These are phyloP conservation scores for Baeospora myosura DNA, from an alignment of 1,284 basidiomycete genomes.

Conservation along the genomic window DNA sequence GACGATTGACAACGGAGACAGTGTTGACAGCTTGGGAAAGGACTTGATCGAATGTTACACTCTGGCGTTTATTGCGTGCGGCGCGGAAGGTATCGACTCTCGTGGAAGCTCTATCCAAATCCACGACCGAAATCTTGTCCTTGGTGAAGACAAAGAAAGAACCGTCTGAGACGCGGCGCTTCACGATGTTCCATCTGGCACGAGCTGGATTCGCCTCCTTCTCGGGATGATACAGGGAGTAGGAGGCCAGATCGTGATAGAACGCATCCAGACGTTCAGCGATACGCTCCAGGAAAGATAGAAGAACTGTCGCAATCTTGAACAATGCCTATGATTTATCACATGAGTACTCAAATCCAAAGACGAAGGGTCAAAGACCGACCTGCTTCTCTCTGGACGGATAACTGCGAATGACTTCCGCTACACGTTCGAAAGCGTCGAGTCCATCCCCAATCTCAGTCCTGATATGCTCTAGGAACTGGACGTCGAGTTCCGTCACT, in stretches of 20 bases:
- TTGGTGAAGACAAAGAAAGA: slow-evolving; percentile 12
- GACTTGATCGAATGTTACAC: slow-evolving; percentile 10
- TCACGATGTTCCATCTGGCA: slow-evolving; percentile 9
- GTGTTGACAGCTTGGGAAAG: slow-evolving; percentile 7
- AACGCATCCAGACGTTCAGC: slow-evolving; percentile 11
- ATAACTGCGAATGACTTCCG: slow-evolving; percentile 9
- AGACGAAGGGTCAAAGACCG: neutral
- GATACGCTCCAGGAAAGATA: slow-evolving; percentile 10
- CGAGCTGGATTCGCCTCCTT: slow-evolving; percentile 9
- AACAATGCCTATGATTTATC: slow-evolving; percentile 5
- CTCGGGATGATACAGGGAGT: slow-evolving; percentile 9
- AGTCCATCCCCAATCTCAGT: slow-evolving; percentile 9
- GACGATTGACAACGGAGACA: neutral
- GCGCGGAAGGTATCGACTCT: neutral
- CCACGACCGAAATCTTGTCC: neutral
- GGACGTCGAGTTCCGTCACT: slow-evolving; percentile 9
- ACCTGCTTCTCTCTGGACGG: slow-evolving; percentile 11
- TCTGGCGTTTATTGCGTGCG: slow-evolving; percentile 17
- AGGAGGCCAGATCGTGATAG: slow-evolving; percentile 9
- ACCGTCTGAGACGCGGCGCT: slow-evolving; percentile 11
- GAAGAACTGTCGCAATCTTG: slow-evolving; percentile 9
- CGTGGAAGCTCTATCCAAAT: slow-evolving; percentile 1
- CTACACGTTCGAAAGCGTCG: slow-evolving; percentile 9
- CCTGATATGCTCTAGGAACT: slow-evolving; percentile 9
- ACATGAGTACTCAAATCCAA: neutral